Base-by-base conservation (phyloP, 768 basidiomycete species). In the Sporobolomyces phaffii region DNA sequence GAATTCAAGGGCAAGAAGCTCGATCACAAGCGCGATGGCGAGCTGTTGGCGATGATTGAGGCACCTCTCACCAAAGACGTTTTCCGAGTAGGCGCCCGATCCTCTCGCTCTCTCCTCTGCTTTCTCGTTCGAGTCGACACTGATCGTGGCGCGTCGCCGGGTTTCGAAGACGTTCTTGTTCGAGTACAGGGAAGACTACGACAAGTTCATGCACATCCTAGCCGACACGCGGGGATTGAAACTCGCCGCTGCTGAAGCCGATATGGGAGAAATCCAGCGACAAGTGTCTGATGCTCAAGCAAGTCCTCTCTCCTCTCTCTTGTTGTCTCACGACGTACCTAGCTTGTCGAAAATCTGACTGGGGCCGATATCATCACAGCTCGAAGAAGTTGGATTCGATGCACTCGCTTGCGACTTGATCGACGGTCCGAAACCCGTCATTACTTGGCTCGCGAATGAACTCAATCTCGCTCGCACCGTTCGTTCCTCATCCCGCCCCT, bases 391-490 rank as follows among this genome's bases (percentile, higher is more conserved):
- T 22, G 85, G 85, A 6, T 90, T 98, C 73, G 86, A 92, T 68
- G 86, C 87, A 5, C 93, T 88, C 72, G 90, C 88, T 0, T 80
- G 92, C 28, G 87, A 97, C 71, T 86, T 86, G 65, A 80, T 97
- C 48, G 83, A 83, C 6, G 93, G 85, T 61, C 89, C 92, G 0
- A 81, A 84, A 13, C 86, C 87, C 4, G 81, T 98, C 77, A 79
- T 82, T 64, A 85, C 83, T 79, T 99, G 81, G 80, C 77, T 98
- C 26, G 82, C 78, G 70, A 80, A 80, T 17, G 83, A 86, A 43
- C 73, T 86, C 18, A 81, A 83, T 58, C 75, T 97, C 45, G 88
- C 93, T 77, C 82, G 85, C 8, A 86, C 85, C 24, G 93, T 93
- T 49, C 52, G 77, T 70, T 33, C 20, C 9, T n/a, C n/a, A n/a